phyloP scores from a whole-genome alignment of 495 filamentous ascomycete species.

The Acidiella bohemica region DNA sequence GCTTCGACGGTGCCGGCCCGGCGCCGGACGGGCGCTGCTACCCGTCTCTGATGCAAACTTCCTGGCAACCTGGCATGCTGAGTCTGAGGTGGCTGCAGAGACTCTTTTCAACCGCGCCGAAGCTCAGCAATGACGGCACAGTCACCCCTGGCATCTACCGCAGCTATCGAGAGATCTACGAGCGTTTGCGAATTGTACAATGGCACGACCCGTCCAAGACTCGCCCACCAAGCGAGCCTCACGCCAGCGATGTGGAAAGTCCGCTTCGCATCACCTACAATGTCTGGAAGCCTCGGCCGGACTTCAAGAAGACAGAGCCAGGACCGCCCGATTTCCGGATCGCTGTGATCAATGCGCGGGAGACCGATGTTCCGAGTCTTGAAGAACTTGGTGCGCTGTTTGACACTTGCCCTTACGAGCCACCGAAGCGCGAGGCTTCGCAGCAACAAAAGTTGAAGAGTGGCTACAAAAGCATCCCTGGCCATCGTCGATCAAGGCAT shows the following conservation, averaged over 20 bases:
- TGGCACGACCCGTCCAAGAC: slow-evolving; percentile 43
- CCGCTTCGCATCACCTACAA: slow-evolving; percentile 59
- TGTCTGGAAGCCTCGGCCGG: slow-evolving; percentile 59
- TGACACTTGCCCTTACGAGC: slow-evolving; percentile 50
- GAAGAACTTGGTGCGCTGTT: slow-evolving; percentile 56
- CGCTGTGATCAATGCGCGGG: slow-evolving; percentile 62
- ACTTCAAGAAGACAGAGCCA: slow-evolving; percentile 61
- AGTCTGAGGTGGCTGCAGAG: slow-evolving; percentile 12
- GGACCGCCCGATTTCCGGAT: slow-evolving; percentile 70
- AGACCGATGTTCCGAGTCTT: slow-evolving; percentile 55
- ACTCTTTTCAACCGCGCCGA: no score
- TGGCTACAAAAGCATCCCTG: slow-evolving; percentile 68
- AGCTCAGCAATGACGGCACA: slow-evolving; percentile 26
- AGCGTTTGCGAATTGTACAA: slow-evolving; percentile 59
- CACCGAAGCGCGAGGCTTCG: slow-evolving; percentile 30
- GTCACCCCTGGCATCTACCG: slow-evolving; percentile 65
- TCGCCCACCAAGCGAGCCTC: slow-evolving; percentile 2
- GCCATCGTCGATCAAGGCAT: slow-evolving; percentile 84
- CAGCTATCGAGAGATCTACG: slow-evolving; percentile 66
- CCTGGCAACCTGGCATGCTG: slow-evolving; percentile 15
- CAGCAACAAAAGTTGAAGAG: slow-evolving; percentile 47
- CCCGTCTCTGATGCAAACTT: neutral
- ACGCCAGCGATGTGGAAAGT: slow-evolving; percentile 10
- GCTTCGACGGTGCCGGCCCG: no score
- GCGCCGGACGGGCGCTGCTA: no score